Evolutionary conservation across 1,139 yeast species (phyloP).

Genomic region (Nadsonia commutata): DNA sequence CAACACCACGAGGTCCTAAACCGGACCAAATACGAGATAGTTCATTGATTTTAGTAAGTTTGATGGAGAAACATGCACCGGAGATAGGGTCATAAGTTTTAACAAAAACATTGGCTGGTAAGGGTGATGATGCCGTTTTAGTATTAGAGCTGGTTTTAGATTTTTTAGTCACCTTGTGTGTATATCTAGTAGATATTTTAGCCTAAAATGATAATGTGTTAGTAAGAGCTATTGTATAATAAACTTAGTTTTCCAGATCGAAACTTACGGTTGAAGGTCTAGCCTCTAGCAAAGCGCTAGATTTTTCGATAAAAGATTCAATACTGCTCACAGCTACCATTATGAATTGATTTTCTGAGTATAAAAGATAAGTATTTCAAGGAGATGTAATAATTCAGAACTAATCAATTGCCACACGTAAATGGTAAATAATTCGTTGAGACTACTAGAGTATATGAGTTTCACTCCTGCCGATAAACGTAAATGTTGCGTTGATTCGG

Average conservation of each 20-base stretch:
- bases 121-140: not conserved
- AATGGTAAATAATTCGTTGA: no score
- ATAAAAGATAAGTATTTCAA: no score
- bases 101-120: constrained; percentile 33
- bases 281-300: not conserved
- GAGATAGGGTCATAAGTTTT: constrained; percentile 59
- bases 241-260: no score
- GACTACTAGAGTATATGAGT: no score
- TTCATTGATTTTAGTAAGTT: constrained; percentile 57
- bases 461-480: no score
- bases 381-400: no score
- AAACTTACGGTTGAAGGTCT: not conserved
- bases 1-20: constrained; percentile 76
- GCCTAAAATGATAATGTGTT: not conserved
- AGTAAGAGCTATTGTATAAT: no score
- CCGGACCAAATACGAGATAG: constrained; percentile 65
- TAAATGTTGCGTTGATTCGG: no score
- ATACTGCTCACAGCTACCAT: not conserved
- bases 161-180: not conserved
- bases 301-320: not conserved
- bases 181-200: not conserved
- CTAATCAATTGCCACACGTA: no score
- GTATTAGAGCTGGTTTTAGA: not conserved
- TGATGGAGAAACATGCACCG: constrained; percentile 51
- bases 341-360: no score